phyloP scores from a whole-genome alignment of 331 rosid species.

The Stylosanthes scabra region DNA sequence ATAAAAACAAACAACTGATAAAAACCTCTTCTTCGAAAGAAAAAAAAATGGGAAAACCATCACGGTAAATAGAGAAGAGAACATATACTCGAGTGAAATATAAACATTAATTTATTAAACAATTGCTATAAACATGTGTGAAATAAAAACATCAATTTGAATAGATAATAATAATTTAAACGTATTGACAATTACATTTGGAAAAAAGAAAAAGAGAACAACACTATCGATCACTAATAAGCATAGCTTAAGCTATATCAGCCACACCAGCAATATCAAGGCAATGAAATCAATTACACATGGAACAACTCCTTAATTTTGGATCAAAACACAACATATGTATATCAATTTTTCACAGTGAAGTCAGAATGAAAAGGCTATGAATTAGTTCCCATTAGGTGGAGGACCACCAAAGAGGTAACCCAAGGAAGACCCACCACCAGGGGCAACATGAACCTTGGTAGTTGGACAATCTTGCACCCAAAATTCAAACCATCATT shows the following conservation, averaged over 20 bases:
- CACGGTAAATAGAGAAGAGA: too few relatives aligned
- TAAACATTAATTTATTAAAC: too few relatives aligned
- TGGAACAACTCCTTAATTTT: conserved; percentile 23
- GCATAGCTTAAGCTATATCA: conserved; percentile 33
- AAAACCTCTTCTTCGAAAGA: too few relatives aligned
- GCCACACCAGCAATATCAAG: conserved; percentile 37
- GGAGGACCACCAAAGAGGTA: conserved; percentile 58
- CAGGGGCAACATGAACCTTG: conserved; percentile 64
- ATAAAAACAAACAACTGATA: too few relatives aligned
- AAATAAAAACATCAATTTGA: too few relatives aligned
- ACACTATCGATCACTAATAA: conserved; percentile 35
- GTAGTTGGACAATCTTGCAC: conserved; percentile 61
- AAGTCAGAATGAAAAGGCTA: conserved; percentile 12
- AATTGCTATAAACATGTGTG: too few relatives aligned
- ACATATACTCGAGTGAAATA: too few relatives aligned
- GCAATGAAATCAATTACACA: conserved; percentile 31
- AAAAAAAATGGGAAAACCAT: too few relatives aligned
- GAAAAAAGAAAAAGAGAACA: conserved; percentile 14
- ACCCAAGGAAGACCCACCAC: conserved; percentile 61
- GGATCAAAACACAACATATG: conserved; percentile 25
- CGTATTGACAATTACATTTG: conserved; percentile 20
- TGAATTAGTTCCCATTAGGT: conserved; percentile 46
- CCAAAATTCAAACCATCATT: conserved; percentile 6
- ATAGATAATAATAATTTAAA: too few relatives aligned
- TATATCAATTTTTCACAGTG: conserved; percentile 27